These are phyloP conservation scores for Nakaseomyces delphensis DNA, from an alignment of 1,139 yeast genomes.

Conservation along the genomic window DNA sequence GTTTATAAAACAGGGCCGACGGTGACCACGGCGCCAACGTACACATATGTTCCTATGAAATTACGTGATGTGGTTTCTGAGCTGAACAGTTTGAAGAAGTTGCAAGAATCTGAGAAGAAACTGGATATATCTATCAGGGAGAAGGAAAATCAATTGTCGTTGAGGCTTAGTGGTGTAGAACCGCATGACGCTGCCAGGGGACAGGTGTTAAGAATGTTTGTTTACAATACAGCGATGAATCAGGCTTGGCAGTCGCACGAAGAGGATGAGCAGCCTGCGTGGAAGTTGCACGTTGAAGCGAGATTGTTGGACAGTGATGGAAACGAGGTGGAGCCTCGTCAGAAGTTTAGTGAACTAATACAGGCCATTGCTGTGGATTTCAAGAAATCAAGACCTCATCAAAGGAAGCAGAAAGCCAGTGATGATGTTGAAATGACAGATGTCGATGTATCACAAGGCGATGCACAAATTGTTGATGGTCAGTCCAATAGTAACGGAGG, in stretches of 20 bases:
- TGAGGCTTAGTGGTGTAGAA: conserved; percentile 33
- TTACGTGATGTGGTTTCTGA: conserved; percentile 64
- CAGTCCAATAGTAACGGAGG: too few relatives aligned
- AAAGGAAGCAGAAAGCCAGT: neutral
- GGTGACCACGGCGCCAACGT: conserved; percentile 47
- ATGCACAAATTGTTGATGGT: neutral
- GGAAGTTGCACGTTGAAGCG: conserved; percentile 90
- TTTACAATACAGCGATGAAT: conserved; percentile 73
- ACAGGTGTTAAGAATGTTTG: conserved; percentile 53
- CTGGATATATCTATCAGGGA: conserved; percentile 75
- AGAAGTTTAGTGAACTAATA: conserved; percentile 60
- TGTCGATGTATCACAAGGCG: neutral
- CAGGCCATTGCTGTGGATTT: conserved; percentile 84
- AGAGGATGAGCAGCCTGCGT: conserved; percentile 31
- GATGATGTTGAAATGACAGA: neutral
- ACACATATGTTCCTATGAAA: conserved; percentile 53
- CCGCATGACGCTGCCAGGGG: neutral
- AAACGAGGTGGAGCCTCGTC: conserved; percentile 38
- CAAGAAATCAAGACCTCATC: conserved; percentile 16
- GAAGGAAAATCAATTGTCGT: conserved; percentile 72
- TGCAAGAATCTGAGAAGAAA: conserved; percentile 69
- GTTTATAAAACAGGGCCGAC: conserved; percentile 18
- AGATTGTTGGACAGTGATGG: conserved; percentile 46
- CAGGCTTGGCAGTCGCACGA: conserved; percentile 76
- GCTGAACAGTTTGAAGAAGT: conserved; percentile 55